phyloP scores from a whole-genome alignment of 2,329 filamentous ascomycete species.

The Setomelanomma holmii region DNA sequence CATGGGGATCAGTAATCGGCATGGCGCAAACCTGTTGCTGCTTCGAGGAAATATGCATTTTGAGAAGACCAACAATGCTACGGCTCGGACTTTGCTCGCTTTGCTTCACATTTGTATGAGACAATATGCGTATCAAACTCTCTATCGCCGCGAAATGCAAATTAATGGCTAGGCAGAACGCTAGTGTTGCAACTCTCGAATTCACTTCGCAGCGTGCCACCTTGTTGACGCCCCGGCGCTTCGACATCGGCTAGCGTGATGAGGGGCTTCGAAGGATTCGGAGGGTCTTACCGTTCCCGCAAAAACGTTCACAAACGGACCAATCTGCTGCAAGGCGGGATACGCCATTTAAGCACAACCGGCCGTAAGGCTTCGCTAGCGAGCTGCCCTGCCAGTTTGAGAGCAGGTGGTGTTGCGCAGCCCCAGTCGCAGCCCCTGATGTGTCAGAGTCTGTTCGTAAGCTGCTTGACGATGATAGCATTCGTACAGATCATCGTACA shows the following conservation, averaged over 20 bases:
- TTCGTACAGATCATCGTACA: neutral
- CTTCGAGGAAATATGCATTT: neutral
- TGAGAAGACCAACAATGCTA: neutral
- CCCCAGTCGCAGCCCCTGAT: neutral
- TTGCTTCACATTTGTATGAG: neutral
- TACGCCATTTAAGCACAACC: conserved; percentile 9
- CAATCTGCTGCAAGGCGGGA: conserved; percentile 11
- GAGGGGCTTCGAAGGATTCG: conserved; percentile 16
- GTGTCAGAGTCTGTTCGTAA: neutral
- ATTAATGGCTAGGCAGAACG: neutral
- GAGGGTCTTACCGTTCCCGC: conserved; percentile 19
- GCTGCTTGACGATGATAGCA: neutral
- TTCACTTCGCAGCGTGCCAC: conserved; percentile 5
- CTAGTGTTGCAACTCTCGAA: neutral
- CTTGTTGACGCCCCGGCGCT: conserved; percentile 13
- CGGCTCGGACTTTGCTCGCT: neutral
- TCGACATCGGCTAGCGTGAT: conserved; percentile 9
- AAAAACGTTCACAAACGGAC: conserved; percentile 10
- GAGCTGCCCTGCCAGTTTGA: conserved; percentile 1
- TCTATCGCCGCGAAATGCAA: neutral
- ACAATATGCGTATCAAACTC: neutral
- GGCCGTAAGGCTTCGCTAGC: conserved; percentile 7
- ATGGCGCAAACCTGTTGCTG: neutral
- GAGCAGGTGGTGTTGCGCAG: conserved; percentile 3
- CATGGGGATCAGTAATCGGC: conserved; percentile 4